Conservation (phyloP, 75 land plant species). For the Sequoiadendron giganteum region DNA sequence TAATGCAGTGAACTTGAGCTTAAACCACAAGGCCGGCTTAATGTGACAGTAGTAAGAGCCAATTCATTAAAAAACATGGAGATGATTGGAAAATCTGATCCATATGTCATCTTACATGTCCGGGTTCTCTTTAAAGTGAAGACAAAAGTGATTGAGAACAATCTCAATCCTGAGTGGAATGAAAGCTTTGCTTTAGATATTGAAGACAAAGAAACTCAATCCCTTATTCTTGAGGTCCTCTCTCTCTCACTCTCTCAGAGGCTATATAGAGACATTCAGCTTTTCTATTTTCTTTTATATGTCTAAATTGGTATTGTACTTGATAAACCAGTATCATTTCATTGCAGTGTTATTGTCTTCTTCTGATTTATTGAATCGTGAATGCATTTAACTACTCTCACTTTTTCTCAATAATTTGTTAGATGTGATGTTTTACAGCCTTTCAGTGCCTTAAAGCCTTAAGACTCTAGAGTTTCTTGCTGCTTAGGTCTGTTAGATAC, state of each 20-base stretch:
- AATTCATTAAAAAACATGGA: slow-evolving; percentile 85
- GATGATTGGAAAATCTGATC: slow-evolving; percentile 94
- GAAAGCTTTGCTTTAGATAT: slow-evolving; percentile 74
- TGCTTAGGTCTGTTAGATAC: neutral
- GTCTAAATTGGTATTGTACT: neutral
- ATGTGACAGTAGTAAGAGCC: slow-evolving; percentile 70
- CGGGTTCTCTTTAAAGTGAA: slow-evolving; percentile 85
- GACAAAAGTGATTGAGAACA: slow-evolving; percentile 70
- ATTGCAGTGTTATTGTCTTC: neutral
- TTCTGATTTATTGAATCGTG: neutral
- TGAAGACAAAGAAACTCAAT: slow-evolving; percentile 95
- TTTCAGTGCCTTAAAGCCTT: neutral
- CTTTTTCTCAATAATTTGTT: neutral
- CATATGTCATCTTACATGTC: slow-evolving; percentile 71
- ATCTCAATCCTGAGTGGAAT: slow-evolving; percentile 95
- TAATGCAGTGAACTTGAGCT: slow-evolving; percentile 88
- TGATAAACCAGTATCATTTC: neutral
- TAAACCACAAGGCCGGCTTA: slow-evolving; percentile 83
- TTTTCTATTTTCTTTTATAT: neutral
- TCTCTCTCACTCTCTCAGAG: slow-evolving; percentile 4
- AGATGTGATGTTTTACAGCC: neutral
- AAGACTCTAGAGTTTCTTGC: neutral
- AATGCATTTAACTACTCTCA: neutral
- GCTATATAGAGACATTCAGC: neutral
- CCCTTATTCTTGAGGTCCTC: slow-evolving; percentile 68